phyloP scores from a whole-genome alignment of 2,329 filamentous ascomycete genomes.

The Ophiostoma ulmi region DNA sequence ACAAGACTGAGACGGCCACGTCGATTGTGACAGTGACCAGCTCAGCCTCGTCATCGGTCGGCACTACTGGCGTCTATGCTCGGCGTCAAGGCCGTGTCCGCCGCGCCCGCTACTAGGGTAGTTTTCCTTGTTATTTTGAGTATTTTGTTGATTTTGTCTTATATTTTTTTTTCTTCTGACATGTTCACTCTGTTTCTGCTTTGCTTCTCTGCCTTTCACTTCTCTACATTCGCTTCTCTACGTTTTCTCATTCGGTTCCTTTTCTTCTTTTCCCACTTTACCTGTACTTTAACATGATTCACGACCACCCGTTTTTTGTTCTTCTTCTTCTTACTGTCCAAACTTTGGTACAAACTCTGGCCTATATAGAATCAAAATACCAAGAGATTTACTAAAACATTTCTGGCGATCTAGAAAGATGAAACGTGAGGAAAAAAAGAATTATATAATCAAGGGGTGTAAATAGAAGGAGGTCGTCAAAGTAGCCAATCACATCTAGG shows the following conservation, averaged over 20 bases:
- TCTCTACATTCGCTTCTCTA: not conserved
- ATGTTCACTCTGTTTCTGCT: not conserved
- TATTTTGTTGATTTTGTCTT: not conserved
- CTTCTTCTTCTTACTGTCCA: not conserved
- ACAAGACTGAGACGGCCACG: constrained; percentile 2
- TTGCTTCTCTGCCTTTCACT: not conserved
- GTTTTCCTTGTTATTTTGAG: not conserved
- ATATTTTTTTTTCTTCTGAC: not conserved
- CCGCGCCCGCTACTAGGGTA: not conserved
- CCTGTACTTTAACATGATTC: not conserved
- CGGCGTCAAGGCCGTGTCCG: not conserved
- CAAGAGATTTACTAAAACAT: not conserved
- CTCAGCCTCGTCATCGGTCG: not conserved
- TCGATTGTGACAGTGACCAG: not conserved
- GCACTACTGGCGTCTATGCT: not conserved
- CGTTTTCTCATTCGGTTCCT: not conserved
- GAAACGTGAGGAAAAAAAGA: not conserved
- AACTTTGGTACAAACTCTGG: not conserved
- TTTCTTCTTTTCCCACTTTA: not conserved
- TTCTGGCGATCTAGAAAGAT: not conserved
- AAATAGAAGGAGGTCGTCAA: not conserved
- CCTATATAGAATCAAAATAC: not conserved
- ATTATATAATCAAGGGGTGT: constrained; percentile 3
- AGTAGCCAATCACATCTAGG: not conserved
- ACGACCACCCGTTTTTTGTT: not conserved